phyloP scores from a whole-genome alignment of 2,329 filamentous ascomycete species.

The Neonectria ditissima region DNA sequence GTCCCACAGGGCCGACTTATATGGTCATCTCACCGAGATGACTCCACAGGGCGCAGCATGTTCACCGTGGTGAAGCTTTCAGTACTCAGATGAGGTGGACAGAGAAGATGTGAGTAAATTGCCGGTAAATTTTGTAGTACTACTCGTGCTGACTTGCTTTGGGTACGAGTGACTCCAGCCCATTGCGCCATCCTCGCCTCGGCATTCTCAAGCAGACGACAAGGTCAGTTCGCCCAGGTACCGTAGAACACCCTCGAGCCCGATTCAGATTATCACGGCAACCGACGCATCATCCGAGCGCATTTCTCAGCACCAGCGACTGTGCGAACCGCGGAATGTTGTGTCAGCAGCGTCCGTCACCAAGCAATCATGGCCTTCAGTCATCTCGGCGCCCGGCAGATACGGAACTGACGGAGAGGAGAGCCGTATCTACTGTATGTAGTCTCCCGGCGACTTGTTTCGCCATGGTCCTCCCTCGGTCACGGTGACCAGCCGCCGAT shows the following conservation, averaged over 20 bases:
- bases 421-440: background rate
- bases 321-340: background rate
- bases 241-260: constrained; percentile 3
- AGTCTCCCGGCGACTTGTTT: background rate
- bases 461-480: background rate
- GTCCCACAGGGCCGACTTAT: constrained; percentile 5
- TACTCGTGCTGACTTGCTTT: too few species aligned
- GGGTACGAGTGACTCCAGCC: background rate
- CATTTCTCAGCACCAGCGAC: background rate
- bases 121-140: too few species aligned
- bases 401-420: background rate
- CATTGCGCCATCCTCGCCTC: too few species aligned
- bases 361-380: constrained; percentile 9
- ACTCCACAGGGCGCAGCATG: constrained; percentile 21
- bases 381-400: background rate
- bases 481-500: background rate
- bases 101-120: too few species aligned
- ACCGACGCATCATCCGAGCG: background rate
- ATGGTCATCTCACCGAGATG: constrained; percentile 17
- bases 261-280: background rate
- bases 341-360: background rate
- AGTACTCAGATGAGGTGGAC: background rate
- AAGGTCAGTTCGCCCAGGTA: background rate
- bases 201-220: background rate
- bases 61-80: constrained; percentile 21